Conservation (phyloP, 164 flowering plant genomes). For the Hamamelis virginiana region DNA sequence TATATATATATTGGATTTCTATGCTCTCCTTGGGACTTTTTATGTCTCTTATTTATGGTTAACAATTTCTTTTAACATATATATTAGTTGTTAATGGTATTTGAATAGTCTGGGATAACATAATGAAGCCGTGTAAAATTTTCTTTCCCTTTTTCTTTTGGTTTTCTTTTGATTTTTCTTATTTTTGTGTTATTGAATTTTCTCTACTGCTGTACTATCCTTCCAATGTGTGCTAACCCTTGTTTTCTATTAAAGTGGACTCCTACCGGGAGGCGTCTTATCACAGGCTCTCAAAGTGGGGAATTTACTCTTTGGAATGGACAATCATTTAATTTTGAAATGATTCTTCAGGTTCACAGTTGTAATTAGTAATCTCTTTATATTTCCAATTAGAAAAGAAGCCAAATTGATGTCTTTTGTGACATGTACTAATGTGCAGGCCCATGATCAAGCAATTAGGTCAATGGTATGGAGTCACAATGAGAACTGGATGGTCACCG, state of each 20-base stretch:
- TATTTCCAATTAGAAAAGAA: not conserved
- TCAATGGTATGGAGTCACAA: slow-evolving; percentile 99
- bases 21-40: too few relatives aligned
- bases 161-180: too few relatives aligned
- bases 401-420: not conserved
- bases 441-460: slow-evolving; percentile 97
- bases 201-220: not conserved
- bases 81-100: too few relatives aligned
- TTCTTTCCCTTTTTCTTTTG: not conserved
- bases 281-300: slow-evolving; percentile 99
- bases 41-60: too few relatives aligned
- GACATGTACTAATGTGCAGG: slow-evolving; percentile 44
- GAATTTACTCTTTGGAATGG: slow-evolving; percentile 99
- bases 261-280: slow-evolving; percentile 93
- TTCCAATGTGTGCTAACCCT: not conserved
- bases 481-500: slow-evolving; percentile 99
- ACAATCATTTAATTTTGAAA: slow-evolving; percentile 96
- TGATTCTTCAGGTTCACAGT: slow-evolving; percentile 88
- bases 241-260: slow-evolving; percentile 68
- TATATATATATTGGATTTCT: too few relatives aligned
- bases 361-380: not conserved
- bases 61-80: too few relatives aligned
- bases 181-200: not conserved
- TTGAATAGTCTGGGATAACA: too few relatives aligned
- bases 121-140: too few relatives aligned